Evolutionary conservation across 208 protist genomes (phyloP), one percentile per base, ranked within the genome.

Genomic region (Acanthamoeba lugdunensis): DNA sequence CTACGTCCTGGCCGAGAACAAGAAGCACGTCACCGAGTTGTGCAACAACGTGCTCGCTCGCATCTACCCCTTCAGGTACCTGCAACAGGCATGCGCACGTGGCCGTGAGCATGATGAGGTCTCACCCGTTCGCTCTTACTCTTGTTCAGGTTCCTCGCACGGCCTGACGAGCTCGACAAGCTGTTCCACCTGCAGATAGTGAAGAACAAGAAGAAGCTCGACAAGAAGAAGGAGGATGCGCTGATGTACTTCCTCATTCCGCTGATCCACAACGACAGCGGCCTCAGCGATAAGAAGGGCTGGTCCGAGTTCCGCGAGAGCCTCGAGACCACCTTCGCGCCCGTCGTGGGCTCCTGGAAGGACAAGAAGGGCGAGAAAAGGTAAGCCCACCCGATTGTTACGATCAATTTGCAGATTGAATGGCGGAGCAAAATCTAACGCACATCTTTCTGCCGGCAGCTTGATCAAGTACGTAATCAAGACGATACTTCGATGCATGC

Each of bases 301-400:
- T 92, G 56, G 56, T 79, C 65, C 25, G 88, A 79, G 28, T 92
- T 92, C 63, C 61, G 88, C 0, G 88, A 92, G 63, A 79, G 28
- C 48, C 88, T 92, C 50, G 88, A 79, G 63, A 37, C 23, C 13
- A 79, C 88, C 67, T 92, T 92, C 21, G 61, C 63, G 14, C 58
- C 63, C 7, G 45, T 92, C 63, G 88, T 92, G 18, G 88, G 88
- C 88, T 65, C 41, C 61, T 92, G 88, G 88, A 73, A 79, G n/a
- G 88, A 92, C 88, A 92, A 92, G 37, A 92, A 92, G 88, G 65
- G 65, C 25, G 88, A 92, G 37, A 92, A 92, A 56, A 92, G 88
- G 63, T n/a, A n/a, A n/a, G n/a, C n/a, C n/a, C n/a, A n/a, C n/a
- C n/a, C n/a, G n/a, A n/a, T n/a, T n/a, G n/a, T n/a, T n/a, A n/a